These are phyloP conservation scores for Stagonosporopsis rhizophila DNA, from an alignment of 2,329 filamentous ascomycete genomes.

Conservation along the genomic window DNA sequence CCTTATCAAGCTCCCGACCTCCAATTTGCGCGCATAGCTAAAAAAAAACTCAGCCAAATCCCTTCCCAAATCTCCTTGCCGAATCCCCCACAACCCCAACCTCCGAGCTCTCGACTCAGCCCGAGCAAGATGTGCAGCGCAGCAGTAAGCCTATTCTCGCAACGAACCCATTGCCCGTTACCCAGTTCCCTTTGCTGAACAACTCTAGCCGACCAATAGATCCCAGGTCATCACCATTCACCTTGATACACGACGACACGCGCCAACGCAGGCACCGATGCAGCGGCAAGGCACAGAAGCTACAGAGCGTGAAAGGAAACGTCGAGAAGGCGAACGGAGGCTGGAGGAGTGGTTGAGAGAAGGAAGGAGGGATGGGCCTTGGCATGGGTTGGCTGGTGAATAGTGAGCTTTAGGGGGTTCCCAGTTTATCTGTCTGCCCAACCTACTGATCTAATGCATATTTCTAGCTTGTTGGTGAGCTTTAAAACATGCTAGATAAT, in stretches of 20 bases:
- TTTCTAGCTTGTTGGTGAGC: no score
- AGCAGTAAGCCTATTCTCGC: background rate
- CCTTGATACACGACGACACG: background rate
- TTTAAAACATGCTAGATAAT: no score
- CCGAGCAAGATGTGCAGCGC: background rate
- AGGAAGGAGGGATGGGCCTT: constrained; percentile 18
- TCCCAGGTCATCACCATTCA: constrained; percentile 3
- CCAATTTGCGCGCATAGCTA: no score
- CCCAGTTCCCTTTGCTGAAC: background rate
- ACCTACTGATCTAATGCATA: no score
- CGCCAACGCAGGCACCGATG: background rate
- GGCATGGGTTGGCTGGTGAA: constrained; percentile 21
- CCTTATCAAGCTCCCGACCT: background rate
- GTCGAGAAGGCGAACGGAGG: background rate
- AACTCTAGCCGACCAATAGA: background rate
- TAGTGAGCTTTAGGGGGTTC: no score
- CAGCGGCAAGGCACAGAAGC: background rate
- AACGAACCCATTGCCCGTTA: no score
- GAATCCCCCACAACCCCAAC: background rate
- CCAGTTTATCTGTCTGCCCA: no score
- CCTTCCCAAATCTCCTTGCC: no score
- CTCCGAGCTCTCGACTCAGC: no score
- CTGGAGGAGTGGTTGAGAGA: constrained; percentile 26
- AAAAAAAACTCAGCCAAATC: no score
- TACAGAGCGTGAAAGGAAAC: background rate